Evolutionary conservation across 371 early-diverging fungal genomes (phyloP).

Genomic region (Racocetra persica): DNA sequence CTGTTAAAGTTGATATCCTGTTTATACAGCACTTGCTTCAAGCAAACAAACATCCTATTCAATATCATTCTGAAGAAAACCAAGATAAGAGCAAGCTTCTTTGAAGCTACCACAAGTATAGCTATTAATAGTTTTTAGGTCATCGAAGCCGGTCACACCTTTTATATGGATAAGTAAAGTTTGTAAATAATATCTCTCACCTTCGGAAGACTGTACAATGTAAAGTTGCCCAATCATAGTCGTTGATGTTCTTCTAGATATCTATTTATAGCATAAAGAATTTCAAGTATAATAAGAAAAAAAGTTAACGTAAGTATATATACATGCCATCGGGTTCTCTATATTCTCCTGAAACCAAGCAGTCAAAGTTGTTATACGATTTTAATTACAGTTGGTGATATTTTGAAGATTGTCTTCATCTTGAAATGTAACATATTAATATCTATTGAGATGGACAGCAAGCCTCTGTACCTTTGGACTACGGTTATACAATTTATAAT

Average conservation of each 20-base stretch:
- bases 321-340: background rate
- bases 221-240: background rate
- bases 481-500: slow-evolving; percentile 45
- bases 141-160: slow-evolving; percentile 20
- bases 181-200: slow-evolving; percentile 22
- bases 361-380: no score
- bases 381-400: background rate
- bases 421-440: slow-evolving; percentile 43
- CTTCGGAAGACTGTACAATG: background rate
- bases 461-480: slow-evolving; percentile 29
- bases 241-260: background rate
- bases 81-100: slow-evolving; percentile 15
- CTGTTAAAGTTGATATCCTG: background rate
- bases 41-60: slow-evolving; percentile 24
- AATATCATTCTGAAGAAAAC: slow-evolving; percentile 31
- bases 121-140: no score
- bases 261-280: background rate
- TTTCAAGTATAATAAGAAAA: slow-evolving; percentile 41
- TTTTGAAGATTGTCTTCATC: slow-evolving; percentile 19
- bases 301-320: slow-evolving; percentile 40
- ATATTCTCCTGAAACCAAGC: no score
- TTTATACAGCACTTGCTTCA: slow-evolving; percentile 24
- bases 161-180: slow-evolving; percentile 36
- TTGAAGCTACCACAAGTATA: background rate
- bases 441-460: slow-evolving; percentile 2